Base-by-base conservation (phyloP, 495 filamentous ascomycete genomes). In the Xylaria cubensis region DNA sequence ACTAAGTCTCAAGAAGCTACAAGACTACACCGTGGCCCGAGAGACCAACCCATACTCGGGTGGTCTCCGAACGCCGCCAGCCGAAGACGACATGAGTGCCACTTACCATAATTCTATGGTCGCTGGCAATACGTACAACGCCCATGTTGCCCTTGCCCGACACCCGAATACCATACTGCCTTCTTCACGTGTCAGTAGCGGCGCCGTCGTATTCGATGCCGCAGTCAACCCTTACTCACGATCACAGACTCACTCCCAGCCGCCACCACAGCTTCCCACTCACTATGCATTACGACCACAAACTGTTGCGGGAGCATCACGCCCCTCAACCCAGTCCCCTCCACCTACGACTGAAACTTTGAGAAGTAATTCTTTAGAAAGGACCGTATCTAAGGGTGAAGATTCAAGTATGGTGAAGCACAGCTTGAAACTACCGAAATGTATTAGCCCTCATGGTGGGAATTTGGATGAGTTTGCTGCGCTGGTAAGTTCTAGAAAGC, bases 401-500 rank as follows among this genome's bases (percentile, higher is more conserved):
- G 84, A 84, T 61, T 74, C 81, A 48, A 85, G 83, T 26, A 83
- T 89, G 74, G 88, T 88, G 4, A 80, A 82, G 32, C 88, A 92
- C 39, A 92, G 89, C 77, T 82, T 94, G 44, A 87, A 90, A 70
- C 89, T 96, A 24, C 94, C 94, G 6, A 75, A 85, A 21, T 89
- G 92, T 24, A 94, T 97, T 74, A 94, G 90, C 72, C 81, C 89
- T 15, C 90, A 86, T 74, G 91, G 92, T 55, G 91, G 92, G 4
- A 94, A 85, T 77, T 75, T 97, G 75, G 87, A 92, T 3, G 92
- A 95, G 73, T 95, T 97, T 79, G 92, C 93, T 53, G 92, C 93
- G 42, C 89, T 93, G 86, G 92, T 94, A 82, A 74, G 87, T 78
- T 62, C 15, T 65, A n/a, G 36, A 71, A 63, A 24, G 32, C n/a